Conservation (phyloP, 1,284 basidiomycete species). For the Gymnopus androsaceus region DNA sequence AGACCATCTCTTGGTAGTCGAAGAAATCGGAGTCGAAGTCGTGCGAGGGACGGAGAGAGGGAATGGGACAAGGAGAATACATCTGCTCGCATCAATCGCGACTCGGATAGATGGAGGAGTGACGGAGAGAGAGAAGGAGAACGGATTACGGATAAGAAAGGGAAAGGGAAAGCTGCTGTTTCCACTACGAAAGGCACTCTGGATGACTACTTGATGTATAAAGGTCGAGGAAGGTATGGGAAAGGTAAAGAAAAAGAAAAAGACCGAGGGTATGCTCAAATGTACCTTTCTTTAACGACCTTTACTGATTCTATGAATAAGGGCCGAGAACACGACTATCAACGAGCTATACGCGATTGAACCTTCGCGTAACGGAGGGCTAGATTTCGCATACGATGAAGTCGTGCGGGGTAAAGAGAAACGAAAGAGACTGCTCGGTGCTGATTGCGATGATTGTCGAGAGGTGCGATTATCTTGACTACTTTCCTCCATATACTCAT, state of each 20-base stretch:
- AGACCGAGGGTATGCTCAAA: neutral
- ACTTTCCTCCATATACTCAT: neutral
- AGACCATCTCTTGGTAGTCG: too few species aligned
- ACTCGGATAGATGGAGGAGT: neutral
- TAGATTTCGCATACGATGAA: conserved; percentile 70
- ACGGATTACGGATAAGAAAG: conserved; percentile 6
- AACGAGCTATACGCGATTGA: conserved; percentile 72
- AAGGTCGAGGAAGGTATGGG: conserved; percentile 52
- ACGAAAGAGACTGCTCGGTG: conserved; percentile 69
- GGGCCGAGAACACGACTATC: conserved; percentile 42
- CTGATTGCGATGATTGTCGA: conserved; percentile 83
- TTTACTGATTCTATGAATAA: conserved; percentile 13
- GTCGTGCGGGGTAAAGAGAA: conserved; percentile 73
- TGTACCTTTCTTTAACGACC: neutral
- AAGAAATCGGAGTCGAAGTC: neutral
- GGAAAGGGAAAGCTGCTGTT: neutral
- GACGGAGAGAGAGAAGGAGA: neutral
- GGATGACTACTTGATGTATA: conserved; percentile 49
- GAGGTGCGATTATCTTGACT: conserved; percentile 49
- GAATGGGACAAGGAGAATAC: neutral
- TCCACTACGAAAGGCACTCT: conserved; percentile 26
- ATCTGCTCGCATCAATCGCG: neutral
- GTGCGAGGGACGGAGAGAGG: neutral
- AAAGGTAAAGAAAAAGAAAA: conserved; percentile 26
- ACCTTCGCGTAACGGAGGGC: conserved; percentile 63